These are phyloP conservation scores for Tuber calosporum DNA, from an alignment of 495 filamentous ascomycete species.

Conservation along the genomic window DNA sequence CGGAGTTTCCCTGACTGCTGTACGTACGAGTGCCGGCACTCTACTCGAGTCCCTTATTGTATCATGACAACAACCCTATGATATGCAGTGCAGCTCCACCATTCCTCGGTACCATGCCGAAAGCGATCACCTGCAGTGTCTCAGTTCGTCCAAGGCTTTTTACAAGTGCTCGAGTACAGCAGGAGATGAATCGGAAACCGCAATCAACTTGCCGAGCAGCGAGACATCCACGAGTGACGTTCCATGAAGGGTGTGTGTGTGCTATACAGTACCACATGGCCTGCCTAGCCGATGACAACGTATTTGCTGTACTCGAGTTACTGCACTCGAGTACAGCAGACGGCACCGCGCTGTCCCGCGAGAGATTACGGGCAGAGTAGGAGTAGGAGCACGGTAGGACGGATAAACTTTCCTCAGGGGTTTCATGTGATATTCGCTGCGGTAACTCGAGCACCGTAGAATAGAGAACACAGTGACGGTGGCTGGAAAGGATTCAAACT, in stretches of 20 bases:
- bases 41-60: background rate
- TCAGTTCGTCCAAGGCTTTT: background rate
- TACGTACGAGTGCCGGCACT: too few species aligned
- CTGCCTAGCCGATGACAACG: background rate
- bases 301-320: too few species aligned
- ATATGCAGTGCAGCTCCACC: background rate
- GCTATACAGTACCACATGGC: background rate
- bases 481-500: background rate
- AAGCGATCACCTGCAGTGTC: background rate
- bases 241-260: background rate
- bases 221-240: background rate
- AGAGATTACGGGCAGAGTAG: too few species aligned
- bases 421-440: background rate
- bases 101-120: background rate
- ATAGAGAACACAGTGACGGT: background rate
- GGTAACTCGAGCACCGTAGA: too few species aligned
- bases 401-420: background rate
- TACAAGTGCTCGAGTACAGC: too few species aligned
- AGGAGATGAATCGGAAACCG: background rate
- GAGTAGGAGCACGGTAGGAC: background rate
- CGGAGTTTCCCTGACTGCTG: background rate
- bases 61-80: background rate
- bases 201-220: background rate
- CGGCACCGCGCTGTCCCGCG: background rate
- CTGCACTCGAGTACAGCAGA: background rate